A percentile compares a stretch with the other conserved stretches of the same genome.
These are phyloP conservation scores for Cicer pinnatifidum DNA, from an alignment of 306 rosid species.

Conservation along the genomic window DNA sequence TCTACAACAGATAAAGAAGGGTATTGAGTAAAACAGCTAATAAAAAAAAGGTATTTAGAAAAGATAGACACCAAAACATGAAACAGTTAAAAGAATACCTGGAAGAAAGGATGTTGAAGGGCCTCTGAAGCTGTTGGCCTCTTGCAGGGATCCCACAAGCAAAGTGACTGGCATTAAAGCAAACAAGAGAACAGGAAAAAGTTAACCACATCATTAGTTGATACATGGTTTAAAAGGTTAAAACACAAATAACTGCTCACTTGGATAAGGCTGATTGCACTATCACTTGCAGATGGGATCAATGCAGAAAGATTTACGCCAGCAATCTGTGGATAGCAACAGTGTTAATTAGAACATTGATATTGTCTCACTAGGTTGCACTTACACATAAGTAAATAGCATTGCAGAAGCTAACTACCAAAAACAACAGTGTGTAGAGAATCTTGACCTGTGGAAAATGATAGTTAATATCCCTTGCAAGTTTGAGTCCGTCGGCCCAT, in stretches of 20 bases:
- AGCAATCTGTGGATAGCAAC: constrained; percentile 56
- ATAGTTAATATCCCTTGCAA: constrained; percentile 87
- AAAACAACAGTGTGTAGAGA: constrained; percentile 20
- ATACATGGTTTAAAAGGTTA: neutral
- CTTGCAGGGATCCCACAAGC: constrained; percentile 95
- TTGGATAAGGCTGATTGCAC: constrained; percentile 77
- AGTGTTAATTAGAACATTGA: neutral
- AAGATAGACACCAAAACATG: neutral
- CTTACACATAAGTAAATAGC: neutral
- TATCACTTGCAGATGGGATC: constrained; percentile 74
- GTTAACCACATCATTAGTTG: neutral
- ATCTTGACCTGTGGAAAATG: constrained; percentile 85
- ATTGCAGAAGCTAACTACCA: neutral
- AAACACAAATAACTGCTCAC: constrained; percentile 53
- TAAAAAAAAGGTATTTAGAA: neutral
- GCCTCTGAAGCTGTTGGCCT: constrained; percentile 94
- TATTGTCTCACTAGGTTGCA: neutral
- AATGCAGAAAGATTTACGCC: constrained; percentile 75
- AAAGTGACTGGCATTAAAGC: constrained; percentile 67
- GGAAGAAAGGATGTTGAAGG: constrained; percentile 98
- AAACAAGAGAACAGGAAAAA: constrained; percentile 11
- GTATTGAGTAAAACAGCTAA: neutral
- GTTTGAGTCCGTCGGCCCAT: constrained; percentile 86
- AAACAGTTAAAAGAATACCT: constrained; percentile 53
- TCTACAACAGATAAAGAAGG: constrained; percentile 53